Conservation (phyloP, 495 filamentous ascomycete species). For the Hypoxylon fuscum region DNA sequence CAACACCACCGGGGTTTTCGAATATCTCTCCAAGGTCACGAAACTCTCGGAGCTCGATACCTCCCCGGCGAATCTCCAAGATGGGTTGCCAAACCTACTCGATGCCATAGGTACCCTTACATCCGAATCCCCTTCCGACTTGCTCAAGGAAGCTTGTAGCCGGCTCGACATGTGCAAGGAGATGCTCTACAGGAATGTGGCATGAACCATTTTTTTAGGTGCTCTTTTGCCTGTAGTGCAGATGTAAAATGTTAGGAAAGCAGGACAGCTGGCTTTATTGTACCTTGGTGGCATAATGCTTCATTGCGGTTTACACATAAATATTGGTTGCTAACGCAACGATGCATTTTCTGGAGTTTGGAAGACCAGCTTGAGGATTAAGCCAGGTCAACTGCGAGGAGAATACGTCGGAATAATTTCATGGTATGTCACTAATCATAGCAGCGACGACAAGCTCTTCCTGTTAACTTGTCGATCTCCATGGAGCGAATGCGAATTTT, state of each 20-base stretch:
- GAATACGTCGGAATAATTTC: not conserved
- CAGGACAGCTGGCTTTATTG: not conserved
- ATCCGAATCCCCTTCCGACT: conserved; percentile 54
- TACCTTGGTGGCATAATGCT: not conserved
- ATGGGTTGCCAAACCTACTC: conserved; percentile 55
- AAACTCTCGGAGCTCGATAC: conserved; percentile 50
- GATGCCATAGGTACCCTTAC: conserved; percentile 53
- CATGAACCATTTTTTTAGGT: too few species aligned
- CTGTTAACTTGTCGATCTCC: not conserved
- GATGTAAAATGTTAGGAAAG: too few species aligned
- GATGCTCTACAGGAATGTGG: conserved; percentile 44
- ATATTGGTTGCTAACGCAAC: not conserved
- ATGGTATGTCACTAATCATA: not conserved
- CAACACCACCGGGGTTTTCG: conserved; percentile 36
- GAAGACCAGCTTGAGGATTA: not conserved
- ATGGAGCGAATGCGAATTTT: conserved; percentile 1
- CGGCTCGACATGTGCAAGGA: conserved; percentile 55
- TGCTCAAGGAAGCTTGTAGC: conserved; percentile 54
- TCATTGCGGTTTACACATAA: not conserved
- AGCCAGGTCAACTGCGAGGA: not conserved
- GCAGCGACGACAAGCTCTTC: not conserved
- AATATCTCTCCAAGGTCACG: conserved; percentile 55
- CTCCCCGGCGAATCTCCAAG: conserved; percentile 44
- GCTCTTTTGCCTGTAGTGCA: too few species aligned
- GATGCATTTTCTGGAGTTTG: not conserved